phyloP scores from a whole-genome alignment of 2,329 filamentous ascomycete species.

The Diaporthe citri region DNA sequence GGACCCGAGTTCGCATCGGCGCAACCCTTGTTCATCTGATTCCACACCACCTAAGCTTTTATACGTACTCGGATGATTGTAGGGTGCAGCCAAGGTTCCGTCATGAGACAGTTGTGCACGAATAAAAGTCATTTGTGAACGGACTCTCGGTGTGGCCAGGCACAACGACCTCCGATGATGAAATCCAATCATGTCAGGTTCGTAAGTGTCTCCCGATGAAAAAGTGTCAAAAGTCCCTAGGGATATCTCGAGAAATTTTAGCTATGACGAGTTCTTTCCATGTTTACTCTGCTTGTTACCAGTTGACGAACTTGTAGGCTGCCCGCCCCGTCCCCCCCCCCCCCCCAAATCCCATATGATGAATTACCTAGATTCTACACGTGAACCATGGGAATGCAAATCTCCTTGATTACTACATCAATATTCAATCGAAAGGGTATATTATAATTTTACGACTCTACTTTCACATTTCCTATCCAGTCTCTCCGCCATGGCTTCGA shows the following conservation, averaged over 20 bases:
- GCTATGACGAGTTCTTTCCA: not conserved
- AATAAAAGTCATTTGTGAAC: not conserved
- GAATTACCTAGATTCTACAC: too few relatives aligned
- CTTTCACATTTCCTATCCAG: not conserved
- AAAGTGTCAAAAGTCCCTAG: not conserved
- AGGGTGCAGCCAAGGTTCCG: too few relatives aligned
- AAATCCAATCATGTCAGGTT: not conserved
- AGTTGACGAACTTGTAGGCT: too few relatives aligned
- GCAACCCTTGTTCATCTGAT: not conserved
- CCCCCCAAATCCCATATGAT: not conserved
- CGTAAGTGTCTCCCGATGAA: not conserved
- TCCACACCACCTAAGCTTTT: not conserved
- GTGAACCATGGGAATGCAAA: not conserved
- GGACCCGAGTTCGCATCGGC: not conserved
- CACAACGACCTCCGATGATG: too few relatives aligned
- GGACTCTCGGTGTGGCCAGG: not conserved
- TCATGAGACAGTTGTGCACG: not conserved
- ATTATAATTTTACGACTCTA: not conserved
- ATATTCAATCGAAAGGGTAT: not conserved
- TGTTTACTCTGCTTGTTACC: not conserved
- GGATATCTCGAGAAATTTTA: not conserved
- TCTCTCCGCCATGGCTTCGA: not conserved
- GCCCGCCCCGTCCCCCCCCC: too few relatives aligned
- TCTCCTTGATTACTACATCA: not conserved
- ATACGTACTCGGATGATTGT: not conserved